Percentiles rank a stretch among this genome's conserved stretches.
phyloP scores from a whole-genome alignment of 1,139 yeast genomes.

The Suhomyces kunorum region DNA sequence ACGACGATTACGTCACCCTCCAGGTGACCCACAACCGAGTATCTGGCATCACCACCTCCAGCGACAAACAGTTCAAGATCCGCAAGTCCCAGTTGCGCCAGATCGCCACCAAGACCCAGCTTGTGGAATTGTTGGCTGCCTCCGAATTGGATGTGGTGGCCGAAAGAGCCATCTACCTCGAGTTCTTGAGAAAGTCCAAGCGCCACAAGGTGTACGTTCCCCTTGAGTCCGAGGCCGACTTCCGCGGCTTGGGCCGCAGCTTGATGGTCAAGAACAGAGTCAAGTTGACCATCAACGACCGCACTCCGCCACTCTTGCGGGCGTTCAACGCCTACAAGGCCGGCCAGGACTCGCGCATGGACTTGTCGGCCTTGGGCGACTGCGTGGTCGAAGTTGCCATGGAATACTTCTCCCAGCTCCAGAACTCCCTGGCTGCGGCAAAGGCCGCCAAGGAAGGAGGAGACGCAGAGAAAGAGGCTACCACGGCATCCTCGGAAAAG shows the following conservation, averaged over 20 bases:
- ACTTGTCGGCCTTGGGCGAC: constrained; percentile 27
- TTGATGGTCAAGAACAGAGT: constrained; percentile 46
- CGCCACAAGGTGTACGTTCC: constrained; percentile 43
- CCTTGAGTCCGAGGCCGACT: constrained; percentile 43
- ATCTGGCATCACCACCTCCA: constrained; percentile 4
- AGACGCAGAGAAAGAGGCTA: neutral
- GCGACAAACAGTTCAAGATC: constrained; percentile 7
- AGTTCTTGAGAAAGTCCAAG: constrained; percentile 41
- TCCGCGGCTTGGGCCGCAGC: constrained; percentile 48
- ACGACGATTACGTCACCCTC: constrained; percentile 6
- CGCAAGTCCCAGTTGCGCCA: constrained; percentile 8
- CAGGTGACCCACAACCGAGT: constrained; percentile 15
- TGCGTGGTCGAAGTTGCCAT: constrained; percentile 27
- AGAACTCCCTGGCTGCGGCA: too few relatives aligned
- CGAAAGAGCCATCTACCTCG: constrained; percentile 12
- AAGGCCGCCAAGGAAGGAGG: neutral
- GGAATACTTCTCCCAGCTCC: constrained; percentile 28
- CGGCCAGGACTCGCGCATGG: constrained; percentile 18
- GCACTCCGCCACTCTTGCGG: constrained; percentile 4
- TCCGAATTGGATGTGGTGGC: constrained; percentile 12
- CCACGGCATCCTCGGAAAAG: too few relatives aligned
- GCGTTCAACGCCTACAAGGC: constrained; percentile 10
- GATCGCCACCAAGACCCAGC: constrained; percentile 16
- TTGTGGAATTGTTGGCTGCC: constrained; percentile 14
- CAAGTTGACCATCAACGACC: constrained; percentile 31